phyloP scores from a whole-genome alignment of 192 early-diverging fungal species.

The Rhizophlyctis rosea region DNA sequence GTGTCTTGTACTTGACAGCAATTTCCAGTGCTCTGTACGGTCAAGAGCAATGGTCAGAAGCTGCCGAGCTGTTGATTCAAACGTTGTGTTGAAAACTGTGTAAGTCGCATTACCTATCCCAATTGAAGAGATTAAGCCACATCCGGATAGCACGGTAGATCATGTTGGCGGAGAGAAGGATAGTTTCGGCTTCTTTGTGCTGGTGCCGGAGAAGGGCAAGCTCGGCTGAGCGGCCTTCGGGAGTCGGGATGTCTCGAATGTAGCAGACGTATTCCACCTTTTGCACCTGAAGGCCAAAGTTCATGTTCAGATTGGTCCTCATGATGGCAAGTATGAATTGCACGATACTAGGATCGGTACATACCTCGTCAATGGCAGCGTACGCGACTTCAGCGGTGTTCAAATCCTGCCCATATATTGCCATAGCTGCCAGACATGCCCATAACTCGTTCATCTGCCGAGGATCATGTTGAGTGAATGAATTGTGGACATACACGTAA shows the following conservation, averaged over 20 bases:
- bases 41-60: no score
- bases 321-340: neutral
- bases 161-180: slow-evolving; percentile 46
- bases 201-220: slow-evolving; percentile 50
- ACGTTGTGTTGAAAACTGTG: no score
- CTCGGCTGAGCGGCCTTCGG: slow-evolving; percentile 52
- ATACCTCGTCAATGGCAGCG: slow-evolving; percentile 54
- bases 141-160: slow-evolving; percentile 51
- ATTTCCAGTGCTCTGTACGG: slow-evolving; percentile 55
- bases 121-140: slow-evolving; percentile 52
- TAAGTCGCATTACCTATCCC: slow-evolving; percentile 65
- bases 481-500: no score
- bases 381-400: slow-evolving; percentile 64
- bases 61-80: no score
- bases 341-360: neutral
- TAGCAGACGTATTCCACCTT: slow-evolving; percentile 60
- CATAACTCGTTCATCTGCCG: slow-evolving; percentile 50
- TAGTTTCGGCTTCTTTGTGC: slow-evolving; percentile 52
- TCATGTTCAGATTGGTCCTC: neutral
- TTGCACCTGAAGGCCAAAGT: no score
- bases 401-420: slow-evolving; percentile 50
- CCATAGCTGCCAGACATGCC: slow-evolving; percentile 59
- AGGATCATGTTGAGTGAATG: no score
- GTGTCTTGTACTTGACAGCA: slow-evolving; percentile 58
- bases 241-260: slow-evolving; percentile 48